Conservation (phyloP, 2,329 filamentous ascomycete genomes). For the Venturia pyrina region DNA sequence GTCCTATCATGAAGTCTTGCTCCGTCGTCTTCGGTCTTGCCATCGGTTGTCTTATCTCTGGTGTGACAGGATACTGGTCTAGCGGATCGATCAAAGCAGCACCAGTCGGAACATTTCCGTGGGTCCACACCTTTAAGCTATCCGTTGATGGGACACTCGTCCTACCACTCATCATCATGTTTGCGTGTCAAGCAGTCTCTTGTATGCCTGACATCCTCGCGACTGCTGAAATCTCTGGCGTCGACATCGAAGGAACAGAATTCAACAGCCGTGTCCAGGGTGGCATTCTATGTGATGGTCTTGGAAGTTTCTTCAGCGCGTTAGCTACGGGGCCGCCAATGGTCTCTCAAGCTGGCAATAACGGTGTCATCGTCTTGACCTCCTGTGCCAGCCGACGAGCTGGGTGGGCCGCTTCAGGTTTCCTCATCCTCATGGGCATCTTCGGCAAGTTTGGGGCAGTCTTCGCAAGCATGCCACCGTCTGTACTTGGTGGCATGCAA, state of each 20-base stretch:
- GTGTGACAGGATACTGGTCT: constrained; percentile 21
- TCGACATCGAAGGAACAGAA: constrained; percentile 21
- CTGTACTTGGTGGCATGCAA: constrained; percentile 39
- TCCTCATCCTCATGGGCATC: constrained; percentile 22
- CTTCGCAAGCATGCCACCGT: constrained; percentile 23
- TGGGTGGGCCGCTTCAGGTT: constrained; percentile 21
- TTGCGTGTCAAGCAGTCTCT: constrained; percentile 21
- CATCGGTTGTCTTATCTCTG: constrained; percentile 21
- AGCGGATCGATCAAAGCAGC: constrained; percentile 17
- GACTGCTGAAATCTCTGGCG: constrained; percentile 20
- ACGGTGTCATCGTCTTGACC: constrained; percentile 22
- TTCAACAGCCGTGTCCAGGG: constrained; percentile 22
- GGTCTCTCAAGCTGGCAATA: constrained; percentile 22
- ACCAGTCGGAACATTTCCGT: constrained; percentile 20
- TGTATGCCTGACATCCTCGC: constrained; percentile 29
- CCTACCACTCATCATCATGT: constrained; percentile 22
- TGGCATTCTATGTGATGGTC: constrained; percentile 21
- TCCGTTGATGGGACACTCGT: constrained; percentile 22
- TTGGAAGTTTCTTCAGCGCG: constrained; percentile 21
- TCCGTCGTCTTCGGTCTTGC: constrained; percentile 21
- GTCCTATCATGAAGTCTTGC: constrained; percentile 22
- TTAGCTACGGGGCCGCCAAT: constrained; percentile 21
- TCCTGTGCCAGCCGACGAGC: constrained; percentile 20
- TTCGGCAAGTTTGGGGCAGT: constrained; percentile 22
- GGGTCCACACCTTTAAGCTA: constrained; percentile 22